Conservation (phyloP, 1,284 basidiomycete genomes). For the Leccinum cinnamomeum region DNA sequence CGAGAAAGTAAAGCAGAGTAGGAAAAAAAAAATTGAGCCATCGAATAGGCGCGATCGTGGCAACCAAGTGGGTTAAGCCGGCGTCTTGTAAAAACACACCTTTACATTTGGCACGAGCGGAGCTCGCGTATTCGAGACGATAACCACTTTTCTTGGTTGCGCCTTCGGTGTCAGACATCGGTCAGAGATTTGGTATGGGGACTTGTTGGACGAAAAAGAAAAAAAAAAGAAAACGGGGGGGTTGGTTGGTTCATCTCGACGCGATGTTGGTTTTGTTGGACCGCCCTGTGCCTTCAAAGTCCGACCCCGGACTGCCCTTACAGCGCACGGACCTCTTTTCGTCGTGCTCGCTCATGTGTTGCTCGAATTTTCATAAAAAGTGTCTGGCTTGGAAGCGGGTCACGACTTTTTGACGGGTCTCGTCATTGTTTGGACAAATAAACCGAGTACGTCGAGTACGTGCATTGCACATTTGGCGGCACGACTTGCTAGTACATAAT, state of each 20-base stretch:
- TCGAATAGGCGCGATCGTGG: constrained; percentile 13
- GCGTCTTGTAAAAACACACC: constrained; percentile 46
- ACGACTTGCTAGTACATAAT: not conserved
- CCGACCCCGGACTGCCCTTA: constrained; percentile 32
- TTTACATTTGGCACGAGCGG: constrained; percentile 77
- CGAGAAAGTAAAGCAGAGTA: constrained; percentile 20
- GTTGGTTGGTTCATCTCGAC: constrained; percentile 40
- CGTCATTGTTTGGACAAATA: constrained; percentile 36
- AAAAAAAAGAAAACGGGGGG: constrained; percentile 30
- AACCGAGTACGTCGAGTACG: constrained; percentile 1
- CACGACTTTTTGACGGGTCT: constrained; percentile 8
- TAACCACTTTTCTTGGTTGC: constrained; percentile 57
- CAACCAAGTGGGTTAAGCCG: constrained; percentile 13
- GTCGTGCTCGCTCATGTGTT: constrained; percentile 28
- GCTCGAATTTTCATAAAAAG: constrained; percentile 19
- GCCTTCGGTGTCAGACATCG: constrained; percentile 60
- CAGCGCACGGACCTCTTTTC: constrained; percentile 38
- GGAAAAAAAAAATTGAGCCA: not conserved
- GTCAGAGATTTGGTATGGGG: constrained; percentile 19
- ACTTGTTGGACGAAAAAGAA: constrained; percentile 16
- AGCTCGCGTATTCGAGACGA: constrained; percentile 73
- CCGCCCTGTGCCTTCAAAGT: constrained; percentile 39
- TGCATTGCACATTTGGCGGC: constrained; percentile 2
- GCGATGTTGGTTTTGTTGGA: constrained; percentile 40
- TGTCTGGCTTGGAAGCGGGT: constrained; percentile 12